Conservation (phyloP, 2,329 filamentous ascomycete genomes). For the Apiospora koreana region DNA sequence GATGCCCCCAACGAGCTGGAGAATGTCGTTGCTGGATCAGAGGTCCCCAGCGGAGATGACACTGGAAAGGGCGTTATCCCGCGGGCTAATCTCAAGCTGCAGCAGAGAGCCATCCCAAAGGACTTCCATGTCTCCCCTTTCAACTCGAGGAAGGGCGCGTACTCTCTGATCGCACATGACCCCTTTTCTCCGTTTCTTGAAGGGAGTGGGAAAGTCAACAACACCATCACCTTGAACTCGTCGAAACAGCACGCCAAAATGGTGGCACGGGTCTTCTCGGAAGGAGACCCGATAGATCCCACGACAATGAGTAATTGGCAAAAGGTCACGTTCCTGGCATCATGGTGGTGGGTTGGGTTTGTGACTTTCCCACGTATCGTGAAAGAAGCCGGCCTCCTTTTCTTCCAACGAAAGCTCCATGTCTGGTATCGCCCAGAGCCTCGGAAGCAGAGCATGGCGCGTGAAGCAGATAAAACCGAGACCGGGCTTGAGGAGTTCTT, state of each 20-base stretch:
- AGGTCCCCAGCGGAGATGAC: background rate
- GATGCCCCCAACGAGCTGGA: conserved; percentile 16
- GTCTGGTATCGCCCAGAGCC: conserved; percentile 69
- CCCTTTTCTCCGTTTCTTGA: conserved; percentile 42
- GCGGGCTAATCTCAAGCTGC: conserved; percentile 23
- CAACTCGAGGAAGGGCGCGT: conserved; percentile 61
- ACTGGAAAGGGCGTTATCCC: background rate
- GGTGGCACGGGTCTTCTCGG: conserved; percentile 59
- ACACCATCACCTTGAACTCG: conserved; percentile 61
- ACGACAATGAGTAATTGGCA: conserved; percentile 40
- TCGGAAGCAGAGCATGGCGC: conserved; percentile 53
- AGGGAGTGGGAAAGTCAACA: conserved; percentile 49
- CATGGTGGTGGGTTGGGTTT: conserved; percentile 70
- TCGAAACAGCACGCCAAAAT: conserved; percentile 63
- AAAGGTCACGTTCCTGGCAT: conserved; percentile 48
- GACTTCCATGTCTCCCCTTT: conserved; percentile 79
- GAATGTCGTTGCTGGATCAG: background rate
- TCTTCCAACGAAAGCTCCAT: conserved; percentile 56
- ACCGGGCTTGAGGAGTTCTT: conserved; percentile 47
- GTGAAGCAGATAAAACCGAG: conserved; percentile 54
- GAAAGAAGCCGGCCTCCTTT: conserved; percentile 59
- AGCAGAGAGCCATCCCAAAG: conserved; percentile 62
- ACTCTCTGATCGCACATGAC: conserved; percentile 52
- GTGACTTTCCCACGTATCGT: conserved; percentile 67
- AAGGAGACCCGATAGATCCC: conserved; percentile 52